phyloP scores from a whole-genome alignment of 2,329 filamentous ascomycete species.

The Phialocephala sp. region DNA sequence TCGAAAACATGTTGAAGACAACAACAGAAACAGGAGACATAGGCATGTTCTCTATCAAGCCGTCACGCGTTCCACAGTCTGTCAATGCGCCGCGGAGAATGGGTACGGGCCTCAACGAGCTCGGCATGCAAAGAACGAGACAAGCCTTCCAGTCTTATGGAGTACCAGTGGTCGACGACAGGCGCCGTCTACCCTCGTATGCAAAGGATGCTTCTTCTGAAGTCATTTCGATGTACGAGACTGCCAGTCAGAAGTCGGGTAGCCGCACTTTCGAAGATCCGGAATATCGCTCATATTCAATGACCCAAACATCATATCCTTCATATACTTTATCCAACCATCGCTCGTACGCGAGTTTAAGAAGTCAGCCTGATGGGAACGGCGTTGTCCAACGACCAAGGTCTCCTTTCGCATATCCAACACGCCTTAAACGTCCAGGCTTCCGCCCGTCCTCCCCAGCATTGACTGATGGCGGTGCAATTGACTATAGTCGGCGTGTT shows the following conservation, averaged over 20 bases:
- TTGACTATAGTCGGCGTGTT: slow-evolving; percentile 42
- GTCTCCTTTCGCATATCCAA: slow-evolving; percentile 64
- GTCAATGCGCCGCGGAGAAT: slow-evolving; percentile 34
- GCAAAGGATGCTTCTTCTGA: slow-evolving; percentile 56
- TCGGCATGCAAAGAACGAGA: slow-evolving; percentile 28
- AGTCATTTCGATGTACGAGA: slow-evolving; percentile 61
- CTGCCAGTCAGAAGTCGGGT: slow-evolving; percentile 53
- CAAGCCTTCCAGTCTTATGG: slow-evolving; percentile 36
- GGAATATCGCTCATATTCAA: slow-evolving; percentile 58
- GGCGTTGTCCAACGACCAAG: slow-evolving; percentile 55
- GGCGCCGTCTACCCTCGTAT: slow-evolving; percentile 53
- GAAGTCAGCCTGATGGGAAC: slow-evolving; percentile 51
- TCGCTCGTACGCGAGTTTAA: slow-evolving; percentile 54
- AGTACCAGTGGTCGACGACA: slow-evolving; percentile 47
- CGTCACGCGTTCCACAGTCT: slow-evolving; percentile 42
- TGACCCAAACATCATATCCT: slow-evolving; percentile 53
- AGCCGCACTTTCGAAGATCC: slow-evolving; percentile 50
- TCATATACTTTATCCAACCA: slow-evolving; percentile 50
- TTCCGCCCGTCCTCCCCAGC: slow-evolving; percentile 44
- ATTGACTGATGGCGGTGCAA: slow-evolving; percentile 41
- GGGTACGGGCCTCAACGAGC: slow-evolving; percentile 27
- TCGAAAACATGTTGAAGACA: slow-evolving; percentile 70
- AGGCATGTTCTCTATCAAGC: slow-evolving; percentile 62
- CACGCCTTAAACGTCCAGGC: slow-evolving; percentile 60
- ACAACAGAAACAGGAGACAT: slow-evolving; percentile 71